Evolutionary conservation across 768 basidiomycete species (phyloP).

Genomic region (Basidioascus undulatus): DNA sequence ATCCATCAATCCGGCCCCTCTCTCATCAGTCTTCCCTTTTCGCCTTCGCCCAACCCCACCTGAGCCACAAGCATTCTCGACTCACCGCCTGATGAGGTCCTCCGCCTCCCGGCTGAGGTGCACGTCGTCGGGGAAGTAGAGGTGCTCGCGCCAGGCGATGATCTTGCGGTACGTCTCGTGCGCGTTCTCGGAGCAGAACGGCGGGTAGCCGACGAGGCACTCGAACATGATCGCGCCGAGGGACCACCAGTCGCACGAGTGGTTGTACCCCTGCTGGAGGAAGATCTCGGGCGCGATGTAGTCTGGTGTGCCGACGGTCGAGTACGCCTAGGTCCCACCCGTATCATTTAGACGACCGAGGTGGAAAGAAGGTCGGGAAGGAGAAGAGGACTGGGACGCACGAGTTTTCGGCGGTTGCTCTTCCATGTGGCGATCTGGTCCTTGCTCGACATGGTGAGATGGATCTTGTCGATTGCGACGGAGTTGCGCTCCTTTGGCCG

Average conservation of each 20-base stretch:
- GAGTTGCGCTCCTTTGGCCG: conserved; percentile 52
- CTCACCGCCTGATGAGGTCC: conserved; percentile 59
- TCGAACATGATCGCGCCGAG: conserved; percentile 97
- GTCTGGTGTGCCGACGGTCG: conserved; percentile 91
- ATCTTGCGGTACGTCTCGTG: conserved; percentile 98
- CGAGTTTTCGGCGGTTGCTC: conserved; percentile 84
- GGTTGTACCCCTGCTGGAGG: conserved; percentile 84
- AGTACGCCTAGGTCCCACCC: conserved; percentile 81
- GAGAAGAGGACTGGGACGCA: conserved; percentile 19
- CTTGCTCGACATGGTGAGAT: conserved; percentile 80
- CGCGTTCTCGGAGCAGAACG: conserved; percentile 87
- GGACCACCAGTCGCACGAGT: conserved; percentile 99
- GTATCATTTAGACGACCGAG: neutral
- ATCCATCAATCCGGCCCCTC: too few species aligned
- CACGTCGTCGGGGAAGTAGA: conserved; percentile 80
- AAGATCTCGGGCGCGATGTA: conserved; percentile 96
- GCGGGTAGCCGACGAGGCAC: conserved; percentile 87
- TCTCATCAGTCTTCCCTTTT: too few species aligned
- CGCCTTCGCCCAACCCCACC: neutral
- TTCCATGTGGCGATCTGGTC: conserved; percentile 84
- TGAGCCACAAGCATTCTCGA: neutral
- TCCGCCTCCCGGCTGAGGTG: conserved; percentile 77
- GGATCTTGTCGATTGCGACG: conserved; percentile 91
- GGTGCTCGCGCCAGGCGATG: conserved; percentile 70
- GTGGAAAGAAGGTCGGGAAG: neutral